Percentiles rank a stretch among this genome's conserved stretches.
Evolutionary conservation across 2,329 filamentous ascomycete genomes (phyloP).

Genomic region (Calonectria montana): DNA sequence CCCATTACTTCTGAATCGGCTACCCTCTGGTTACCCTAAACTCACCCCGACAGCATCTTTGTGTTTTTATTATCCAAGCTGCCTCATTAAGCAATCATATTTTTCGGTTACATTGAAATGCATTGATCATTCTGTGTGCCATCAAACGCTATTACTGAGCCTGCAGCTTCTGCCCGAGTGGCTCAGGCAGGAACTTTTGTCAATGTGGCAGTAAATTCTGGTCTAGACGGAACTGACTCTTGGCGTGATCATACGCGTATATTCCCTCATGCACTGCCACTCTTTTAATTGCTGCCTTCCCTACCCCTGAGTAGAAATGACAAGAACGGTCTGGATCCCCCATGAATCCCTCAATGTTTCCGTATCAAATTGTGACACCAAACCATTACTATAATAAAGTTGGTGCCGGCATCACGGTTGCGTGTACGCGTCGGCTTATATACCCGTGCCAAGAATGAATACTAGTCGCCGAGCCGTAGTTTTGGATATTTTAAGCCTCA

Average conservation of each 20-base stretch:
- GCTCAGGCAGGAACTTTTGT: not conserved
- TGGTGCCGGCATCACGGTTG: not conserved
- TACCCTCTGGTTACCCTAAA: no score
- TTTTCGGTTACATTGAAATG: no score
- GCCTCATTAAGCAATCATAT: no score
- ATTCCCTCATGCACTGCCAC: not conserved
- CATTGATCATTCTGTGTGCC: no score
- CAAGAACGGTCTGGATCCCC: not conserved
- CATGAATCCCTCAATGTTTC: not conserved
- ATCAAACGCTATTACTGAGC: no score
- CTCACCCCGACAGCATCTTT: no score
- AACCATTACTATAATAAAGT: not conserved
- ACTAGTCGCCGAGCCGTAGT: not conserved
- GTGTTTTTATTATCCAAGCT: no score
- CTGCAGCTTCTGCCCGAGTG: not conserved
- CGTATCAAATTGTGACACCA: slow-evolving; percentile 1
- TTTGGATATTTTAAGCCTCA: not conserved
- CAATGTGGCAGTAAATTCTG: not conserved
- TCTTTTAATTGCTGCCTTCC: not conserved
- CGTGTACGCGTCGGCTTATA: not conserved
- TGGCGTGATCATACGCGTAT: not conserved
- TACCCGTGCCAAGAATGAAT: not conserved
- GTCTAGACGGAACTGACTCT: no score
- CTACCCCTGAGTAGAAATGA: not conserved
- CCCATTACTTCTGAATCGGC: no score